Base-by-base conservation (phyloP, 306 rosid species). In the Abrus pulchellus region DNA sequence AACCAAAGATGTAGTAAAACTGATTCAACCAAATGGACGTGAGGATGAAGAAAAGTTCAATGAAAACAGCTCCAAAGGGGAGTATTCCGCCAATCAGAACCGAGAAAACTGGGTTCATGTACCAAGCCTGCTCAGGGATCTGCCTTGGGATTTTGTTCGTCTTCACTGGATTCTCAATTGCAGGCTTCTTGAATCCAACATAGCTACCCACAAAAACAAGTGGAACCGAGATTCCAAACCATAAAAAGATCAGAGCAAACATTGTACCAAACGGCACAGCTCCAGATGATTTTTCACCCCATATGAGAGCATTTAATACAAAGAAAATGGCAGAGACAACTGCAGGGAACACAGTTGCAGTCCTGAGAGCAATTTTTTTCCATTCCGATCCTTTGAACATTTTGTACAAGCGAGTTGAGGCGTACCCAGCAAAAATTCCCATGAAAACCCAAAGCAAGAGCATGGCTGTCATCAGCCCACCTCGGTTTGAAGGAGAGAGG, bases 121-220 rank as follows among this genome's bases (percentile, higher is more conserved):
- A 94, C 98, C 98, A 94, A 50, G 98, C 97, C 88, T 94, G 98
- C 82, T 93, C 99, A 49, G 99, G 99, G 76, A 95, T 93, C 84
- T 95, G 99, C 84, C 99, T 91, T 14, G 99, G 99, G 85, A 95
- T 95, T 85, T 95, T 95, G 87, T 95, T 95, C 8, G 99, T 95
- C 85, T 93, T 95, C 88, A 95, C 99, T 10, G 99, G 99, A 53
- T 86, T 94, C 81, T 95, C 99, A 45, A 90, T 90, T n/a, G 99
- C 96, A 69, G 98, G 95, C 87, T 95, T 95, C 90, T 82, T 95
- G 90, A 95, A 95, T 62, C 98, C 99, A 40, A 95, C 88, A 77
- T 95, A 95, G 82, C 92, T 87, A 65, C 98, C 99, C 48, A 95
- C 98, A 55, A 93, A 95, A 30, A 93, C 99, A 49, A 95, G 98